phyloP scores from a whole-genome alignment of 352 stramenopile species.

The Pythium rishiriense region DNA sequence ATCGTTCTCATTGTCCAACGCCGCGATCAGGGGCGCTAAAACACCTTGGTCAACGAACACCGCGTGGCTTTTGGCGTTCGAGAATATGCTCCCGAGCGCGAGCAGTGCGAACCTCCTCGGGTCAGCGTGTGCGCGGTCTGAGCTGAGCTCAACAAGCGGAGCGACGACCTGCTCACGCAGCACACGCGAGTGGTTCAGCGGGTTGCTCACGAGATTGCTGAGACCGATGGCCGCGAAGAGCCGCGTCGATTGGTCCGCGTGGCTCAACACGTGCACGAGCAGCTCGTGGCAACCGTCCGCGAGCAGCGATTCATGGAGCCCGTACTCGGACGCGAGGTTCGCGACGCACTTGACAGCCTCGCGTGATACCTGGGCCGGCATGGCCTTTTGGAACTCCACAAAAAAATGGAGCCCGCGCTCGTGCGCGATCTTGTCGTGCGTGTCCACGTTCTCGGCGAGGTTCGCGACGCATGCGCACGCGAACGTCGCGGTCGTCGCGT shows the following conservation, averaged over 20 bases:
- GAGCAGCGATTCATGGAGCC: constrained; percentile 83
- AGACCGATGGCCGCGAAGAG: constrained; percentile 90
- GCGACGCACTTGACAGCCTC: constrained; percentile 77
- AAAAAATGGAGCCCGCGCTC: constrained; percentile 82
- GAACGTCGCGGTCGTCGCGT: constrained; percentile 71
- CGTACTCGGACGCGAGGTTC: constrained; percentile 82
- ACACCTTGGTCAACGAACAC: constrained; percentile 69
- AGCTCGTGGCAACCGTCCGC: constrained; percentile 80
- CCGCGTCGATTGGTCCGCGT: constrained; percentile 61
- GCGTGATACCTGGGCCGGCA: constrained; percentile 37
- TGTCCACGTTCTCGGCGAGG: constrained; percentile 91
- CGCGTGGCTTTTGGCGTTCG: constrained; percentile 60
- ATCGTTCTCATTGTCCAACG: constrained; percentile 61
- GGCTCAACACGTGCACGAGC: constrained; percentile 67
- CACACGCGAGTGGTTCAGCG: constrained; percentile 75
- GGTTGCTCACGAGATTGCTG: constrained; percentile 90
- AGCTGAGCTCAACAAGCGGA: constrained; percentile 58
- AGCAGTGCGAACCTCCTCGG: constrained; percentile 81
- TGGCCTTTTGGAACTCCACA: constrained; percentile 52
- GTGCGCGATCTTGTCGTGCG: constrained; percentile 80
- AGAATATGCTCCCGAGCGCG: constrained; percentile 83
- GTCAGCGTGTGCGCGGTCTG: constrained; percentile 41
- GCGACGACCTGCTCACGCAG: constrained; percentile 57
- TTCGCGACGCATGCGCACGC: constrained; percentile 89
- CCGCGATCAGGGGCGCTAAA: constrained; percentile 68